A percentile compares a stretch with the other conserved stretches of the same genome.
These are phyloP conservation scores for Penicillium longicatenatum DNA, from an alignment of 495 filamentous ascomycete species.

Conservation along the genomic window DNA sequence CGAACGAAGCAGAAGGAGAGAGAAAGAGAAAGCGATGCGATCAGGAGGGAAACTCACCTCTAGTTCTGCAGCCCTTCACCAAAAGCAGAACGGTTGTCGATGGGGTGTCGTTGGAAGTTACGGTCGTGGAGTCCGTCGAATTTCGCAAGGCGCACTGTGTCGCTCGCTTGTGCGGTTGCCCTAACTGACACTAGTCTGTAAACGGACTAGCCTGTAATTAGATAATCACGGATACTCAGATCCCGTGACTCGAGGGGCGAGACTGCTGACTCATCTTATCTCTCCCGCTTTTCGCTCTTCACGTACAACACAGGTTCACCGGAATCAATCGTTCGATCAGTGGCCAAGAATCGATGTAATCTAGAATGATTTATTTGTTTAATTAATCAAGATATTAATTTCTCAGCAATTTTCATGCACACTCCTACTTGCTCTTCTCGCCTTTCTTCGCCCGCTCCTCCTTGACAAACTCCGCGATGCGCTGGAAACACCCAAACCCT, in stretches of 20 bases:
- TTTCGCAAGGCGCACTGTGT: conserved; percentile 48
- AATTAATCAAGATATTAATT: neutral
- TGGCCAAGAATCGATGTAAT: neutral
- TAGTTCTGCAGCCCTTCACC: conserved; percentile 53
- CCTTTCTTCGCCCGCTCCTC: conserved; percentile 50
- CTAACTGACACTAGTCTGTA: conserved; percentile 36
- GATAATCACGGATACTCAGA: conserved; percentile 4
- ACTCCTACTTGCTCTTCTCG: conserved; percentile 25
- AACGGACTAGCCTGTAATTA: conserved; percentile 21
- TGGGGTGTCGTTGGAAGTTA: conserved; percentile 46
- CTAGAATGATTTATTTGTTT: neutral
- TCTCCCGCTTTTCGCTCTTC: neutral
- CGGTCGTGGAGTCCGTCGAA: conserved; percentile 48
- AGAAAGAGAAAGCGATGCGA: conserved; percentile 20
- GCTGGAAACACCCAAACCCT: conserved; percentile 53
- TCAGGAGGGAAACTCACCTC: conserved; percentile 44
- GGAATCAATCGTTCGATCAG: neutral
- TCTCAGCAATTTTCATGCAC: neutral
- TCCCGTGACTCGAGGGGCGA: neutral
- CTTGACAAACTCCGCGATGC: conserved; percentile 59
- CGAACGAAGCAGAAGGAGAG: conserved; percentile 31
- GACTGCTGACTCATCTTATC: conserved; percentile 1
- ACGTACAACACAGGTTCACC: neutral
- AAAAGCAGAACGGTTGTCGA: conserved; percentile 48
- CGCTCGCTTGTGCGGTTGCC: conserved; percentile 51